Conservation (phyloP, 805 yeast genomes). For the Candida insectalens region DNA sequence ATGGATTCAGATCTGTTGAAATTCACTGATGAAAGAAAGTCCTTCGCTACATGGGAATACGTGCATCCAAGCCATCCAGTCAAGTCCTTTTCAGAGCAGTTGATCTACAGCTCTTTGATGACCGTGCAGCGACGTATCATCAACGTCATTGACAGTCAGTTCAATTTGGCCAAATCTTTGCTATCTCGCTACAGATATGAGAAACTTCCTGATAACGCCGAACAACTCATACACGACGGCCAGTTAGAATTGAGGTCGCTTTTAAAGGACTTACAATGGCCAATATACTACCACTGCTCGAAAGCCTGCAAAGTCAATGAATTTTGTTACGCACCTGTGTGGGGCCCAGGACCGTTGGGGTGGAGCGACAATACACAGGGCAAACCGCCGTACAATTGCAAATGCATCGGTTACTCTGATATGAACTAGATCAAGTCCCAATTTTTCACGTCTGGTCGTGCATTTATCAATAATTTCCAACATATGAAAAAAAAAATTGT, state of each 20-base stretch:
- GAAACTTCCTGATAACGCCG: constrained; percentile 9
- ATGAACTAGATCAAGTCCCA: too few species aligned
- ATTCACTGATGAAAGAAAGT: constrained; percentile 10
- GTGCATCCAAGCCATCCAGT: constrained; percentile 32
- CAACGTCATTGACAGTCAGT: constrained; percentile 26
- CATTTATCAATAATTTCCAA: too few species aligned
- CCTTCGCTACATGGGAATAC: constrained; percentile 36
- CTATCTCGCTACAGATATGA: constrained; percentile 8
- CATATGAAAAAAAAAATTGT: too few species aligned
- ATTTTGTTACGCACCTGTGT: constrained; percentile 47
- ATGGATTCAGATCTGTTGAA: constrained; percentile 13
- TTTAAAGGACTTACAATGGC: constrained; percentile 29
- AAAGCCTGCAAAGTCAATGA: constrained; percentile 35
- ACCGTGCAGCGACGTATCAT: constrained; percentile 30
- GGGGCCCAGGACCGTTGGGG: constrained; percentile 50
- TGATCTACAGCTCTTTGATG: constrained; percentile 40
- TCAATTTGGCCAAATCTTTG: constrained; percentile 22
- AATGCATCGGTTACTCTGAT: too few species aligned
- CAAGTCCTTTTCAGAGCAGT: constrained; percentile 29
- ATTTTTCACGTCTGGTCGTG: too few species aligned
- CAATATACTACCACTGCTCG: constrained; percentile 32
- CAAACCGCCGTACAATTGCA: too few species aligned
- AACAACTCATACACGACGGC: constrained; percentile 6
- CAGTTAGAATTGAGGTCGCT: constrained; percentile 10
- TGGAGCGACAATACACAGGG: constrained; percentile 27